These are phyloP conservation scores for Penicillium egyptiacum DNA, from an alignment of 495 filamentous ascomycete species.

Conservation along the genomic window DNA sequence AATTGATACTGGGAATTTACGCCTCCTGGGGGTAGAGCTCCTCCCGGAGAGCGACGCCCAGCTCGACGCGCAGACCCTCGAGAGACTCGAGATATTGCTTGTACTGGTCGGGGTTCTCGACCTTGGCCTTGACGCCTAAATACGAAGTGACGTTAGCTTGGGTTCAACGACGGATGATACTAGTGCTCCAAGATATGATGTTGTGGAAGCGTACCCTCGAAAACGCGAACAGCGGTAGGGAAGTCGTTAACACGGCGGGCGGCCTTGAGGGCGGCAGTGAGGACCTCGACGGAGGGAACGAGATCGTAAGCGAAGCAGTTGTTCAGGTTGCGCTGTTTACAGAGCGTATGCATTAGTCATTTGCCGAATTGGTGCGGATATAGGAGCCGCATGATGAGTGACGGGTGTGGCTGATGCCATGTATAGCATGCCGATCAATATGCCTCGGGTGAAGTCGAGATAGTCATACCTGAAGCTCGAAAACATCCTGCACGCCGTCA, in stretches of 20 bases:
- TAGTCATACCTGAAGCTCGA: conserved; percentile 91
- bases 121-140: conserved; percentile 96
- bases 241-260: conserved; percentile 97
- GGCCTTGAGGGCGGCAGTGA: conserved; percentile 85
- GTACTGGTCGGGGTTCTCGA: conserved; percentile 97
- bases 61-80: conserved; percentile 86
- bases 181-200: background rate
- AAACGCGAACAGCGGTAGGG: conserved; percentile 95
- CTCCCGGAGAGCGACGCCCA: conserved; percentile 90
- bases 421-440: conserved; percentile 10
- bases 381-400: conserved; percentile 6
- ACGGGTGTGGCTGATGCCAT: conserved; percentile 10
- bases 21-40: conserved; percentile 84
- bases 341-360: conserved; percentile 4
- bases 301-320: conserved; percentile 99
- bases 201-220: conserved; percentile 71
- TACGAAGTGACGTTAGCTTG: conserved; percentile 18
- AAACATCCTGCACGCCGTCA: conserved; percentile 94
- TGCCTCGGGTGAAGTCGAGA: conserved; percentile 3
- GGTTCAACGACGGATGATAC: background rate
- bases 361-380: conserved; percentile 4
- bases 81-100: conserved; percentile 95
- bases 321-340: conserved; percentile 89
- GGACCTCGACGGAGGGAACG: conserved; percentile 89
- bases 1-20: conserved; percentile 39